Conservation (phyloP, 805 yeast genomes). For the Kazachstania africana region DNA sequence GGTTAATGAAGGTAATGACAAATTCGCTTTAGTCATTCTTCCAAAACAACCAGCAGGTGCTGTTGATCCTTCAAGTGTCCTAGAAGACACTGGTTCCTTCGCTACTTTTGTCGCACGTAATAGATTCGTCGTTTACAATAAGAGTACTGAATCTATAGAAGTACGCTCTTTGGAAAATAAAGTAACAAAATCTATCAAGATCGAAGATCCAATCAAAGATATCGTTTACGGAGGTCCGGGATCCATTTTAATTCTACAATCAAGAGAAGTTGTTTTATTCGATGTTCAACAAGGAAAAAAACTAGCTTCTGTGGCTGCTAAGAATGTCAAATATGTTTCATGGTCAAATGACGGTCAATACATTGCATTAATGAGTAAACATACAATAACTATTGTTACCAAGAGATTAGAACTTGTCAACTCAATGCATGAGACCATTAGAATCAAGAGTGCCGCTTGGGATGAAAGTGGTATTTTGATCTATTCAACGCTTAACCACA, state of each 20-base stretch:
- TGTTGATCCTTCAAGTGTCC: conserved; percentile 75
- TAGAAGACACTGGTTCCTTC: conserved; percentile 70
- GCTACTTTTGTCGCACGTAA: conserved; percentile 92
- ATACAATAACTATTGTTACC: conserved; percentile 79
- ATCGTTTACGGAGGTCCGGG: conserved; percentile 77
- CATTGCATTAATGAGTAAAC: conserved; percentile 82
- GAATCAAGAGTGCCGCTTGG: conserved; percentile 96
- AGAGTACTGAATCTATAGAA: conserved; percentile 53
- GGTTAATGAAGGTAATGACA: conserved; percentile 56
- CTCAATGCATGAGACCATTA: conserved; percentile 88
- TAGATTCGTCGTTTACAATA: conserved; percentile 75
- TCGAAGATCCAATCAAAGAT: conserved; percentile 58
- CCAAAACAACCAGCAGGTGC: conserved; percentile 89
- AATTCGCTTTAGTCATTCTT: conserved; percentile 61
- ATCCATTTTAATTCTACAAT: conserved; percentile 61
- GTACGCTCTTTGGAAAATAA: conserved; percentile 76
- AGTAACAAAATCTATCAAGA: conserved; percentile 67
- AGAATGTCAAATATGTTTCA: conserved; percentile 73
- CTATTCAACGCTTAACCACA: conserved; percentile 90
- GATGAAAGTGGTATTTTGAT: conserved; percentile 86
- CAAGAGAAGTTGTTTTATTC: conserved; percentile 61
- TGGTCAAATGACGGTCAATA: conserved; percentile 87
- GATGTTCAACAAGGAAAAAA: conserved; percentile 90
- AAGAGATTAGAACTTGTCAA: conserved; percentile 66
- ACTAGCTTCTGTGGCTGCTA: conserved; percentile 53